These are phyloP conservation scores for Rhynchospora tenuis DNA, from an alignment of 176 grass and related monocot species.

Conservation along the genomic window DNA sequence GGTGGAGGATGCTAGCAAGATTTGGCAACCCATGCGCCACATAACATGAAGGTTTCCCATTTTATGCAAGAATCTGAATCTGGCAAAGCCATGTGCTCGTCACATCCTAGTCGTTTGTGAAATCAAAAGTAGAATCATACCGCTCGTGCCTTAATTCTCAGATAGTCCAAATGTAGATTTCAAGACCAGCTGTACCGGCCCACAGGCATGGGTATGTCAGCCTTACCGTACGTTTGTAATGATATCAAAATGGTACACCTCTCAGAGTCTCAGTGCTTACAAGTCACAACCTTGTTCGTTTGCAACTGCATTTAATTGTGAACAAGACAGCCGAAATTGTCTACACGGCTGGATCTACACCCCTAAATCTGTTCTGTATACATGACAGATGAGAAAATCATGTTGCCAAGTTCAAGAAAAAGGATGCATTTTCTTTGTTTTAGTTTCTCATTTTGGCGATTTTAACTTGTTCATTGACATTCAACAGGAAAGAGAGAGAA, in stretches of 20 bases:
- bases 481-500: neutral
- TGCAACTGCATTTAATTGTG: neutral
- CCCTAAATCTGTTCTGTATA: neutral
- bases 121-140: neutral
- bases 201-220: neutral
- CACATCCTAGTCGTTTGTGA: neutral
- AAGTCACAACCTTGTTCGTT: neutral
- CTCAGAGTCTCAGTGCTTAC: neutral
- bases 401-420: neutral
- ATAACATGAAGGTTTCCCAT: neutral
- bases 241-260: neutral
- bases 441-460: neutral
- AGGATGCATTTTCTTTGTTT: neutral
- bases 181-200: neutral
- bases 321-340: neutral
- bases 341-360: neutral
- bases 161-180: neutral
- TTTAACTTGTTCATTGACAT: neutral
- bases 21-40: neutral
- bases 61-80: neutral
- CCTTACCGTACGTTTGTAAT: neutral
- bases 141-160: neutral
- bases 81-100: neutral
- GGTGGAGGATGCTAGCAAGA: neutral
- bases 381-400: neutral